phyloP scores from a whole-genome alignment of 768 basidiomycete species.

The Lactarius trivialis region DNA sequence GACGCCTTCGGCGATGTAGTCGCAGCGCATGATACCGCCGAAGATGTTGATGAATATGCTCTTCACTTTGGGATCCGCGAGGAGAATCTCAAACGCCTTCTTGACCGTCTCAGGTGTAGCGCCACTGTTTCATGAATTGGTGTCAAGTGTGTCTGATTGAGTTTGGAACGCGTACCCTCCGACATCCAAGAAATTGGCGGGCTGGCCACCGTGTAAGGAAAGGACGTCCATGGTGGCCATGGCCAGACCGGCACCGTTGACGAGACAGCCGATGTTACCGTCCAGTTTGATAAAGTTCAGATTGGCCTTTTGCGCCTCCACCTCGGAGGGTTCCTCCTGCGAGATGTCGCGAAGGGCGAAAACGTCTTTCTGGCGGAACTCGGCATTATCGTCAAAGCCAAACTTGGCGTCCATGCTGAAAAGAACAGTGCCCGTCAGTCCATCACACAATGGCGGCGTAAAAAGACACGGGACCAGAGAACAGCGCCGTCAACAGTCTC shows the following conservation, averaged over 20 bases:
- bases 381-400: conserved; percentile 99
- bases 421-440: not conserved
- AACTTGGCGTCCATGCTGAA: conserved; percentile 98
- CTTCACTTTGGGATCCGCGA: conserved; percentile 88
- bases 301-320: conserved; percentile 93
- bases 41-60: conserved; percentile 99
- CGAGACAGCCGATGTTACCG: conserved; percentile 92
- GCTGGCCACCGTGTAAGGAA: conserved; percentile 89
- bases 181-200: conserved; percentile 98
- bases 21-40: conserved; percentile 98
- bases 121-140: conserved; percentile 44
- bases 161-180: conserved; percentile 59
- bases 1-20: conserved; percentile 96
- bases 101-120: conserved; percentile 99
- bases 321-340: conserved; percentile 96
- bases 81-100: conserved; percentile 95
- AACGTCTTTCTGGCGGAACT: conserved; percentile 91
- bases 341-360: conserved; percentile 85
- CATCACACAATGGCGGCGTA: not conserved
- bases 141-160: conserved; percentile 2
- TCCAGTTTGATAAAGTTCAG: conserved; percentile 99
- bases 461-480: conserved; percentile 64
- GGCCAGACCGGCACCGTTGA: conserved; percentile 96
- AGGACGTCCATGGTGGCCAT: conserved; percentile 99
- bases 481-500: conserved; percentile 88